Base-by-base conservation (phyloP, 2,329 filamentous ascomycete species). In the Aspergillus floridensis region DNA sequence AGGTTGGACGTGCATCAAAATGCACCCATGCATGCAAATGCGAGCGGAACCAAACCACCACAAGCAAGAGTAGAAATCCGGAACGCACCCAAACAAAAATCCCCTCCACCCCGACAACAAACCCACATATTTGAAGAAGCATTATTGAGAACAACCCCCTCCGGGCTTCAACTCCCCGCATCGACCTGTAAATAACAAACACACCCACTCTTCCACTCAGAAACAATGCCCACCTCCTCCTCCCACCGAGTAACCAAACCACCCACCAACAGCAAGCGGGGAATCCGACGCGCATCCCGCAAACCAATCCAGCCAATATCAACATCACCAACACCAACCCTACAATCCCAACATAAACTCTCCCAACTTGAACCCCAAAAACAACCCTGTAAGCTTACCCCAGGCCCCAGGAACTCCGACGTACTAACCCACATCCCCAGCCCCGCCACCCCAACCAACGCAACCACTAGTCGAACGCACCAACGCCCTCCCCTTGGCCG, bases 391-490 rank as follows among this genome's bases (percentile, higher is more conserved):
- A 19, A 44, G 38, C 16, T 5, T 5, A 16, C 38, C 38, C 38
- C 2, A 2, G 3, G 4, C 16, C 38, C 16, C 14, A 7, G 14
- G 4, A n/a, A 5, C 38, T 16, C 16, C 16, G 2, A 35, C 2
- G 19, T 44, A 16, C 16, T 19, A 44, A 44, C 14, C 14, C 38
- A 3, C 38, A 44, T 10, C 6, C 38, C 38, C 38, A 16, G 32
- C n/a, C 38, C 38, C 8, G 2, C 8, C 4, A 38, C n/a, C 50
- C 12, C 31, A 21, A 14, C 31, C 57, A 55, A 55, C n/a, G 54
- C 60, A 67, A 6, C 72, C 70, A 3, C 64, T 80, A 55, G 73
- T 81, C 35, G 77, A 80, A 60, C 70, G 68, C 41, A 74, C 77
- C 59, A 82, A 81, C 63, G 63, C 71, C 21, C 67, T 81, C 29